phyloP scores from a whole-genome alignment of 805 yeast genomes.

The Priceomyces haplophilus region DNA sequence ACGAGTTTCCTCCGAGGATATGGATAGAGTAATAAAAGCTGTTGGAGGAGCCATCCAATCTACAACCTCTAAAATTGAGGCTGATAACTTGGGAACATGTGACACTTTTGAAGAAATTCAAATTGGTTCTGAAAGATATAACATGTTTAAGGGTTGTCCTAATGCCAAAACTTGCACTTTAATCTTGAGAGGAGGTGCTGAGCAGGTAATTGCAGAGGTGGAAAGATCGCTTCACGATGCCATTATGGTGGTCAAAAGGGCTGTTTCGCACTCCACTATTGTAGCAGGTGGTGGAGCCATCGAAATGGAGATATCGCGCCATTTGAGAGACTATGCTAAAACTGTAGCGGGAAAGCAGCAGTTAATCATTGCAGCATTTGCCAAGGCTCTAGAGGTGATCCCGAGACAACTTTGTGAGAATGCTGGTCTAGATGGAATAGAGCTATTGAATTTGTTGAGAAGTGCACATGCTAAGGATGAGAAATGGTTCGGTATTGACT shows the following conservation, averaged over 20 bases:
- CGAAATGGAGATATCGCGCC: slow-evolving; percentile 93
- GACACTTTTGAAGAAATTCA: slow-evolving; percentile 86
- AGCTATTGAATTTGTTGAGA: slow-evolving; percentile 82
- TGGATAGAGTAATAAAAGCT: slow-evolving; percentile 89
- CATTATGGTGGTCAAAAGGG: slow-evolving; percentile 95
- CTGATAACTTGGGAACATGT: slow-evolving; percentile 81
- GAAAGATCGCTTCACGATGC: slow-evolving; percentile 98
- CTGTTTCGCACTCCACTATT: slow-evolving; percentile 77
- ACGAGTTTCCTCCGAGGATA: slow-evolving; percentile 81
- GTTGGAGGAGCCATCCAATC: slow-evolving; percentile 89
- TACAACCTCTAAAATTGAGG: slow-evolving; percentile 65
- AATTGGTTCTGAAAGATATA: slow-evolving; percentile 93
- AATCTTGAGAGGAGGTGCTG: slow-evolving; percentile 95
- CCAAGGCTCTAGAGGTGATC: slow-evolving; percentile 90
- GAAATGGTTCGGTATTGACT: slow-evolving; percentile 88
- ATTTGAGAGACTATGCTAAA: slow-evolving; percentile 81
- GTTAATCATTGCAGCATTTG: slow-evolving; percentile 85
- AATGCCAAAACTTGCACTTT: slow-evolving; percentile 90
- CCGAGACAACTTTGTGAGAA: slow-evolving; percentile 98
- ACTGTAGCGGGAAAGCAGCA: slow-evolving; percentile 96
- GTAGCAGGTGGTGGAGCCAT: slow-evolving; percentile 99
- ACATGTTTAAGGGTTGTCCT: slow-evolving; percentile 90
- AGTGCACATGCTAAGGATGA: slow-evolving; percentile 95
- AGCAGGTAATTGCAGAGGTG: slow-evolving; percentile 96
- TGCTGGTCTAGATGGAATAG: slow-evolving; percentile 99